Base-by-base conservation (phyloP, 2,329 filamentous ascomycete species). In the Ceratocystis variospora region DNA sequence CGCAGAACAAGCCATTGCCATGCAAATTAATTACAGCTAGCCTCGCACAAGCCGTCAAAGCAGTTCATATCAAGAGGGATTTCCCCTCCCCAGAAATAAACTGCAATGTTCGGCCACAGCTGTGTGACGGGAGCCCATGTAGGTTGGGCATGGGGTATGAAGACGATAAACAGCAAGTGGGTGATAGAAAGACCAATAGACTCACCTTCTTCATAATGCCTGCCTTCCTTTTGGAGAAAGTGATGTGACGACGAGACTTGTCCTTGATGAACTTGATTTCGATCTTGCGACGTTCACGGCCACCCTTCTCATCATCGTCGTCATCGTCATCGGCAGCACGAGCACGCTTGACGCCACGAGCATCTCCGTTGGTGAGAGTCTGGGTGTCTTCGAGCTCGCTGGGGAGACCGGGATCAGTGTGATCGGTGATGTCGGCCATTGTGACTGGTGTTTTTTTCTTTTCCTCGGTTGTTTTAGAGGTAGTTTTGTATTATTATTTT, bases 251-350 rank as follows among this genome's bases (percentile, higher is more conserved):
- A 79, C 94, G 91, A 79, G 93, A 97, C 82, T 99, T 99, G 80
- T 99, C 94, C 78, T 92, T 93, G 78, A 99, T 99, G 80, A 99
- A 99, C 84, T 99, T 99, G 81, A 99, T 99, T 79, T 99, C 94
- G 74, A 99, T 99, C 88, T 99, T 99, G 80, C 94, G 87, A 75
- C 94, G 88, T 84, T 97, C 94, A 78, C 94, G 92, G 74, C 91
- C 91, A 70, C 90, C 90, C 85, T 97, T 97, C 77, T 96, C 93
- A 72, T 96, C 92, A 72, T 97, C 92, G 70, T 97, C 94, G 71
- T 97, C 93, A 71, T 97, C 94, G 75, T 97, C 94, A 75, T 97
- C 93, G 73, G 87, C 86, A 64, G 86, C 83, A 72, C 88, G 87
- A 70, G 89, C 86, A 75, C 94, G 90, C 83, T 97, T 97, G 78